Base-by-base conservation (phyloP, 2,329 filamentous ascomycete species). In the Fusarium chlamydosporum region DNA sequence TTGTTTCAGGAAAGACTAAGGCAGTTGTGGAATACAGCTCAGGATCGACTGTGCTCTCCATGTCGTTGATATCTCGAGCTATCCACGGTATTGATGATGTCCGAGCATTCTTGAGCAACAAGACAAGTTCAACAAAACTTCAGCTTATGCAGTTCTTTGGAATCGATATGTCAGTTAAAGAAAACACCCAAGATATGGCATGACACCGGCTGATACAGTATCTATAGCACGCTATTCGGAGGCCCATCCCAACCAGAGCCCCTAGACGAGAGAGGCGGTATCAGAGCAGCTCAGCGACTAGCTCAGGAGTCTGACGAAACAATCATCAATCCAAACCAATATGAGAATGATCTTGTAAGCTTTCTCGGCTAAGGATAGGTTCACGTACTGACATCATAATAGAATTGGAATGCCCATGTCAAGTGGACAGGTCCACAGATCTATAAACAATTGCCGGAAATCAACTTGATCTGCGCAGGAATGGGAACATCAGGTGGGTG, bases 361-460 rank as follows among this genome's bases (percentile, higher is more conserved):
- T 6, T 4, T 9, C 2, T 2, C 8, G 12, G 5, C 5, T 16
- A 20, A 6, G 4, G 9, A 3, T 20, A 3, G 2, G 10, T 7
- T 2, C 3, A 10, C n/a, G 7, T 11, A 6, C 31, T 71, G 11
- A 61, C 23, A 5, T 4, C 0, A 1, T 6, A 3, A 13, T 2
- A 84, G 82, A 86, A 86, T 59, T 86, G 84, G 83, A 79, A 81
- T 70, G 78, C 86, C 3, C 87, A 89, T 65, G 75, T 85, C 12
- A 82, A 81, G 23, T 89, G 86, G 86, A 89, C 87, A 0, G 87
- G 86, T 0, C 84, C 86, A 0, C 87, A 89, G 65, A 86, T 89
- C 16, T 78, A 83, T 46, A 81, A 78, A 55, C 87, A 89, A 54
- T 72, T 88, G 1, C 86, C 86, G 1, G 80, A 86, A 45, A 86